A percentile compares a stretch with the other conserved stretches of the same genome.
phyloP scores from a whole-genome alignment of 306 rosid species.

The Vigna angularis region DNA sequence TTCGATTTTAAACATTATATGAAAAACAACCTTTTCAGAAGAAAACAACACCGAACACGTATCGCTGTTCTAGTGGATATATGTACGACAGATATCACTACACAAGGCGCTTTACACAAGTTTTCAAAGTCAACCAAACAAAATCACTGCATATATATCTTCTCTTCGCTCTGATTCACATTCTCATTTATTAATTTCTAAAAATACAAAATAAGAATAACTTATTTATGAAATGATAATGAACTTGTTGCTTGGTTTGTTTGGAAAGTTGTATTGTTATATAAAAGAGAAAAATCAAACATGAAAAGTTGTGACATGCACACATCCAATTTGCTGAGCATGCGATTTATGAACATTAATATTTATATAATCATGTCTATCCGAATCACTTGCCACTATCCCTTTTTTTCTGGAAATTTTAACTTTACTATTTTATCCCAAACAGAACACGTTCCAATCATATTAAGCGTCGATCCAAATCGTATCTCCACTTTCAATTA shows the following conservation, averaged over 20 bases:
- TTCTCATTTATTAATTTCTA: too few relatives aligned
- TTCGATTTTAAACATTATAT: too few relatives aligned
- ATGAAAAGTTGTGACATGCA: conserved; percentile 24
- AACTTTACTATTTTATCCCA: not conserved
- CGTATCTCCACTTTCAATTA: not conserved
- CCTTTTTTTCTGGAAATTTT: not conserved
- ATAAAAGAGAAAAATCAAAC: conserved; percentile 19
- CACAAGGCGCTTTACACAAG: too few relatives aligned
- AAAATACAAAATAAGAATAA: too few relatives aligned
- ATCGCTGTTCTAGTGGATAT: too few relatives aligned
- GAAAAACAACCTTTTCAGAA: too few relatives aligned
- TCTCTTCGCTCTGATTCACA: too few relatives aligned
- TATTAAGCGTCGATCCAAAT: not conserved
- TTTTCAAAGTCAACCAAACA: too few relatives aligned
- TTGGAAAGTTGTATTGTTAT: not conserved
- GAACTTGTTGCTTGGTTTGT: not conserved
- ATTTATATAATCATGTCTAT: conserved; percentile 9
- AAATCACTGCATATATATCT: too few relatives aligned
- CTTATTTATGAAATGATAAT: not conserved
- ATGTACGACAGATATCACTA: too few relatives aligned
- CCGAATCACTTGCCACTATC: conserved; percentile 26
- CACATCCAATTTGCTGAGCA: conserved; percentile 28
- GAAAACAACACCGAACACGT: too few relatives aligned
- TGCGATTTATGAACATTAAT: conserved; percentile 6
- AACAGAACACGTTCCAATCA: not conserved